Evolutionary conservation across 2,329 filamentous ascomycete species (phyloP), one percentile per base, ranked within the genome.

Genomic region (Paracamarosporium sp.): DNA sequence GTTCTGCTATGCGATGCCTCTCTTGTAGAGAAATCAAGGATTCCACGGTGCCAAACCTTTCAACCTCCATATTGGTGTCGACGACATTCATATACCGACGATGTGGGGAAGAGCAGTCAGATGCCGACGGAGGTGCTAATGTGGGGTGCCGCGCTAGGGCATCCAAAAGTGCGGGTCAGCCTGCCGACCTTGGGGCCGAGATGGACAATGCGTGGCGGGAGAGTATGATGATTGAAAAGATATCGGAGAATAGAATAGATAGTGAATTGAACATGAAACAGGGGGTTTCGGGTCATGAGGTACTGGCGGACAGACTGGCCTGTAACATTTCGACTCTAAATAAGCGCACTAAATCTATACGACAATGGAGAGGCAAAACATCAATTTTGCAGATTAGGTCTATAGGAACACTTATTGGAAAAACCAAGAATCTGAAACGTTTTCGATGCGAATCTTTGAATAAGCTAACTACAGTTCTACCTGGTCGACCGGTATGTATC

Each of bases 81-180:
- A 55, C 53, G 33, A 44, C 53, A 31, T 40, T 57, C 35, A 59
- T 61, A 55, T 66, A 56, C 53, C 50, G 28, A 9, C 13, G 27
- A 67, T 68, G 67, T 69, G 67, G 67, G 65, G 67, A 60, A 55
- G 28, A 22, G 36, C 22, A 33, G 8, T 50, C 38, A 55, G 53
- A 56, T 62, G 59, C 56, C 61, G 61, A 60, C 46, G 53, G 30
- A 33, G n/a, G 25, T 35, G 25, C 43, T 30, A 33, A 66, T 70
- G 69, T 71, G 69, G 70, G 70, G 70, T 69, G 63, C 65, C 67
- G 66, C 51, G 30, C 50, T 52, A 54, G 51, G 56, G 59, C 38
- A 43, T 24, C 24, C 15, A 17, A 52, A 46, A 41, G 52, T 33
- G 56, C 50, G 50, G 36, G 24, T 45, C n/a, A n/a, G n/a, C n/a